Conservation (phyloP, 768 basidiomycete species). For the Lyophyllum atratum region DNA sequence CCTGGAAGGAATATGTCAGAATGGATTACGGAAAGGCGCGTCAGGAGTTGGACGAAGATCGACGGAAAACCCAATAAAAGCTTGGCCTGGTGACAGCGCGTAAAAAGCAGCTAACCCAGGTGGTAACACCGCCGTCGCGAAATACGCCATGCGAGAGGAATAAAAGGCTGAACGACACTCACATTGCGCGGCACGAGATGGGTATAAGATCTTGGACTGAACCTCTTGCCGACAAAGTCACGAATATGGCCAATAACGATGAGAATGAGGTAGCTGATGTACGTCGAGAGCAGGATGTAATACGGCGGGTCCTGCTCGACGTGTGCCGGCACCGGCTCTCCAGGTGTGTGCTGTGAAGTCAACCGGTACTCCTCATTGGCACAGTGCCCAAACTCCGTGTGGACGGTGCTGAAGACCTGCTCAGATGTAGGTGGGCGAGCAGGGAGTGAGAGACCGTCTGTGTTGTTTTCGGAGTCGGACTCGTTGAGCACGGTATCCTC, state of each 20-base stretch:
- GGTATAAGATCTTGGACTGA: conserved; percentile 66
- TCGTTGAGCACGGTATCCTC: conserved; percentile 69
- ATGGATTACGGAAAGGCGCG: conserved; percentile 6
- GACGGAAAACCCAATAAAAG: not conserved
- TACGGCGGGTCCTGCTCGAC: conserved; percentile 87
- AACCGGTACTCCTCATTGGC: conserved; percentile 75
- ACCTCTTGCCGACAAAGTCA: conserved; percentile 91
- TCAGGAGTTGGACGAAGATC: not conserved
- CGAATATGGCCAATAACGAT: conserved; percentile 91
- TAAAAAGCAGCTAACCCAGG: not conserved
- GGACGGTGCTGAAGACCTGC: conserved; percentile 74
- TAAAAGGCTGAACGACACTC: conserved; percentile 29
- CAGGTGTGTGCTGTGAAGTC: conserved; percentile 59
- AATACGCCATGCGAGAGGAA: conserved; percentile 1
- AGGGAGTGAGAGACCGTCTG: conserved; percentile 63
- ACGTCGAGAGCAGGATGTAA: conserved; percentile 89
- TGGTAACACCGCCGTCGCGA: too few relatives aligned
- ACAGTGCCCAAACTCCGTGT: conserved; percentile 94
- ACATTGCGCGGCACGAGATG: conserved; percentile 87
- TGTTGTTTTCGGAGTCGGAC: conserved; percentile 42
- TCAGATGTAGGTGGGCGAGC: conserved; percentile 76
- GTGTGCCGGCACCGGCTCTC: conserved; percentile 50
- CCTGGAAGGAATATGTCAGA: conserved; percentile 47
- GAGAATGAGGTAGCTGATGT: conserved; percentile 90
- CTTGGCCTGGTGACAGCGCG: not conserved